Base-by-base conservation (phyloP, 208 protist species). In the Novymonas esmeraldas region DNA sequence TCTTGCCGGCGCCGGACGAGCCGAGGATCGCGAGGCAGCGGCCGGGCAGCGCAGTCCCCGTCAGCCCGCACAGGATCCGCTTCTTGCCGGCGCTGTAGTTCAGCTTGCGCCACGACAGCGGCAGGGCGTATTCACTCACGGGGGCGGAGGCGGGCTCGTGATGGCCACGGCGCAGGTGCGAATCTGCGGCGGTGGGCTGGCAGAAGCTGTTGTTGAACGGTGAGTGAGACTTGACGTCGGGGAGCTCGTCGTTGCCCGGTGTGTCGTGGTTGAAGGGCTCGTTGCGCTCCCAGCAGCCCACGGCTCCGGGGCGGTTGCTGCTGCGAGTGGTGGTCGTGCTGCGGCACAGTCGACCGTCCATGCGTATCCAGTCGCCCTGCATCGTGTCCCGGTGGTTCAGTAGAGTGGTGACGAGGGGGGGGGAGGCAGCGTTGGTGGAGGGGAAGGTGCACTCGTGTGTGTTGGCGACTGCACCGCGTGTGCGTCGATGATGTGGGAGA, bases 11-110 rank as follows among this genome's bases (percentile, higher is more conserved):
- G 60, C 91, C 91, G 44, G 83, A 92, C 22, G 79, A 76, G 16
- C 91, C 91, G 70, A 96, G 88, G 34, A 96, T 81, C 18, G 91
- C 91, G 48, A 94, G 86, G 58, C 77, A 88, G 34, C 88, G 81
- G 49, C 73, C 74, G 22, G 87, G 87, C 54, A 90, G 75, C 36
- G 88, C 88, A 1, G 83, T 90, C 33, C 90, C 90, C 7, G 82
- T 90, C 54, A 96, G 73, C 13, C 73, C 70, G 52, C 72, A 46
- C 42, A 95, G 82, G 60, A 96, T 92, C 33, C 68, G 69, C 52
- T 49, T 51, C 16, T 63, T 66, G 20, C 80, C 76, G 1, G 69
- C 76, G n/a, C 34, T 67, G 81, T 95, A 95, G 56, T 57, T 72
- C 57, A 95, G 70, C 49, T 86, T 83, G 74, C 76, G 63, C 89